Evolutionary conservation across 2,329 filamentous ascomycete species (phyloP).

Genomic region (Calonectria henricotiae): DNA sequence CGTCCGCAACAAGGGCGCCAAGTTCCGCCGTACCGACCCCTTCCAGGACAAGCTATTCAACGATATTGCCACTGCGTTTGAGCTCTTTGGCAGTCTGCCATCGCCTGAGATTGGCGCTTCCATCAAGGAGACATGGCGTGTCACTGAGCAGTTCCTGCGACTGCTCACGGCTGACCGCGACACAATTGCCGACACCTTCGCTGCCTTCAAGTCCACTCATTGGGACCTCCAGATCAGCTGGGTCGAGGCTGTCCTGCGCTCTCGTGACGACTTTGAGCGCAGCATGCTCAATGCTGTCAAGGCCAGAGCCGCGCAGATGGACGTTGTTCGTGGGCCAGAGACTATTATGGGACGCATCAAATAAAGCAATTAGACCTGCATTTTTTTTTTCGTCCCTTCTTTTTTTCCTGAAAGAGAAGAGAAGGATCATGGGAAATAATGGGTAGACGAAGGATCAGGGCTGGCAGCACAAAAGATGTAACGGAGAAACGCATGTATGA

Average conservation of each 20-base stretch:
- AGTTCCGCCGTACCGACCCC: constrained; percentile 88
- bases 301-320: constrained; percentile 87
- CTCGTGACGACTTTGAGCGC: constrained; percentile 94
- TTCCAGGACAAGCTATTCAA: constrained; percentile 95
- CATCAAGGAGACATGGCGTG: constrained; percentile 94
- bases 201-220: constrained; percentile 86
- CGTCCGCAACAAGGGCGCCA: constrained; percentile 91
- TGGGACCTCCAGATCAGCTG: constrained; percentile 96
- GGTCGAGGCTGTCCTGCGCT: constrained; percentile 92
- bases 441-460: not conserved
- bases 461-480: not conserved
- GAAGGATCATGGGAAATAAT: not conserved
- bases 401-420: constrained; percentile 25
- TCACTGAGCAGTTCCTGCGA: constrained; percentile 86
- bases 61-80: constrained; percentile 91
- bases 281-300: constrained; percentile 92
- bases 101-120: constrained; percentile 79
- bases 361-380: constrained; percentile 59
- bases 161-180: constrained; percentile 85
- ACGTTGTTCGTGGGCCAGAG: constrained; percentile 85
- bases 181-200: constrained; percentile 83
- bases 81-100: constrained; percentile 84
- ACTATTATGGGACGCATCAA: constrained; percentile 97
- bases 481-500: constrained; percentile 32
- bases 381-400: not conserved